phyloP scores from a whole-genome alignment of 2,329 filamentous ascomycete genomes.

The Elsinoe batatas region DNA sequence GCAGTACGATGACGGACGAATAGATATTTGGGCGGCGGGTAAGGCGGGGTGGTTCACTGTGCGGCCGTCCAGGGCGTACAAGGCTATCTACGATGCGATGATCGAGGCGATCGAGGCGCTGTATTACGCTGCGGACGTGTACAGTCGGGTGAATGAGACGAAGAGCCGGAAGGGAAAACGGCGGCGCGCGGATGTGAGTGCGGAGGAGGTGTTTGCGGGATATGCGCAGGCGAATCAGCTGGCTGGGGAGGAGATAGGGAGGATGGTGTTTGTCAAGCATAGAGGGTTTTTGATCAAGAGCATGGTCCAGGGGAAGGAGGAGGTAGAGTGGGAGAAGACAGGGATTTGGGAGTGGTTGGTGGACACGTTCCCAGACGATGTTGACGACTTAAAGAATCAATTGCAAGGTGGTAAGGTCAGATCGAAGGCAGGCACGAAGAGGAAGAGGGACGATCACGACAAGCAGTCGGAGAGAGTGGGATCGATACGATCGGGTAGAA shows the following conservation, averaged over 20 bases:
- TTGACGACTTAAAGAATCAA: neutral
- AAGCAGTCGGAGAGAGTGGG: neutral
- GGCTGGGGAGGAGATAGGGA: neutral
- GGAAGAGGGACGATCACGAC: neutral
- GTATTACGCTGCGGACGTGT: constrained; percentile 52
- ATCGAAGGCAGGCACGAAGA: constrained; percentile 3
- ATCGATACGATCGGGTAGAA: neutral
- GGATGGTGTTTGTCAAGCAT: constrained; percentile 31
- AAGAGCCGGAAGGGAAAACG: constrained; percentile 11
- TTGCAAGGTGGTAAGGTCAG: neutral
- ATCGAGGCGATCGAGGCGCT: constrained; percentile 54
- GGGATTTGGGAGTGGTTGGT: constrained; percentile 34
- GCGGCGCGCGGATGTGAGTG: constrained; percentile 1
- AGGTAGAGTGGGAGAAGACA: constrained; percentile 34
- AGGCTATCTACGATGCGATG: constrained; percentile 48
- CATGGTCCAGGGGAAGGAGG: constrained; percentile 36
- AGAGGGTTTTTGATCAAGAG: constrained; percentile 36
- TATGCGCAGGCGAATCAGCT: neutral
- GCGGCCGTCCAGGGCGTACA: constrained; percentile 48
- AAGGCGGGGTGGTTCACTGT: constrained; percentile 60
- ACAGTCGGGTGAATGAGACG: constrained; percentile 31
- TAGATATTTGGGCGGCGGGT: constrained; percentile 57
- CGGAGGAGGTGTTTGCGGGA: constrained; percentile 9
- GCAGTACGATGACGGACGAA: constrained; percentile 45
- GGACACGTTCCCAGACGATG: constrained; percentile 22